Evolutionary conservation across 2,329 filamentous ascomycete species (phyloP), one percentile per base, ranked within the genome.

Genomic region (Sporothrix pallida): DNA sequence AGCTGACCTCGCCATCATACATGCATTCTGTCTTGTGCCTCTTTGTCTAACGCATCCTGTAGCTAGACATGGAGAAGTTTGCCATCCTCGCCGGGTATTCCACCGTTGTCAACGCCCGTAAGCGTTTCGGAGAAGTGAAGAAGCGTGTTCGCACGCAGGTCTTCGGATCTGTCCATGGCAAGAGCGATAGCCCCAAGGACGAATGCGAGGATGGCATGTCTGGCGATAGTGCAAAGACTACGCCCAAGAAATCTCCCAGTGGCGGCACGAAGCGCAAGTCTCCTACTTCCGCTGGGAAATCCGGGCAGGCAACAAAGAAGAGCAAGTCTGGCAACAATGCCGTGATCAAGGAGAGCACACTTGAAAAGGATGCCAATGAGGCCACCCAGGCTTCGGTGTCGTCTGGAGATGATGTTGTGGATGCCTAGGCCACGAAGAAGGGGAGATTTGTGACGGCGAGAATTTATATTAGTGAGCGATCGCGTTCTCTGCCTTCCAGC

Each of bases 61-160:
- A 77, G 76, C 71, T 78, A 10, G 75, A 78, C 67, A 76, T 71
- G 15, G 73, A 76, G 5, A 72, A 73, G 15, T 77, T 77, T 23
- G 70, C 75, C 26, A 8, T 58, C 26, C 56, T 78, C 3, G 71
- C 75, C 1, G 74, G 74, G 0, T 75, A 77, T 37, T 70, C 73
- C 3, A 76, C 75, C 46, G 62, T 65, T 2, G 15, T 48, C 9
- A 76, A 76, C 44, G 75, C 76, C 1, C 77, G 76, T 78, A 87
- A 87, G 75, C 90, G 90, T 80, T 91, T 90, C 79, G 87, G 87
- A 26, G 88, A 88, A 0, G 88, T 88, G 23, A 83, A 87, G 74
- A 81, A 85, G 80, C 84, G 85, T 60, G 80, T 89, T 2, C 74
- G 75, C 7, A 20, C 73, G 4, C 71, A 58, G 20, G 70, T 76